Percentiles rank a stretch among this genome's conserved stretches.
Conservation (phyloP, 768 basidiomycete genomes). For the Steccherinum ochraceum region DNA sequence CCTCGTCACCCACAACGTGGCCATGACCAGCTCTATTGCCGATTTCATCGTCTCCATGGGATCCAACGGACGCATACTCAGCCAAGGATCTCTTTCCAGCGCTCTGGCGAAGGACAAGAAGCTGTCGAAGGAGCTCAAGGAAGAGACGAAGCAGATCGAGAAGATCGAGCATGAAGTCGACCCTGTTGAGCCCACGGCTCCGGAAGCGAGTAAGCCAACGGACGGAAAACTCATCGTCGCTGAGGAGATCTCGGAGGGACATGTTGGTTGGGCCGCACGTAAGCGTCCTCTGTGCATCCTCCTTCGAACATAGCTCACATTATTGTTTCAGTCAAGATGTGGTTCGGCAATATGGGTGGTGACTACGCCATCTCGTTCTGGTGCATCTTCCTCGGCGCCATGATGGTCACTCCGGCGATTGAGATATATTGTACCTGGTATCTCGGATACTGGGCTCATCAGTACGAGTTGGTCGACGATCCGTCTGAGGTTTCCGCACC, state of each 20-base stretch:
- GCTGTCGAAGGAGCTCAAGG: slow-evolving; percentile 20
- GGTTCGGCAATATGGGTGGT: slow-evolving; percentile 18
- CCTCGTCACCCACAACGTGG: slow-evolving; percentile 45
- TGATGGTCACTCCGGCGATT: slow-evolving; percentile 18
- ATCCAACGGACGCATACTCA: slow-evolving; percentile 41
- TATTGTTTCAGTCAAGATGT: background rate
- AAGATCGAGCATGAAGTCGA: slow-evolving; percentile 17
- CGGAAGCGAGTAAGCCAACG: slow-evolving; percentile 10
- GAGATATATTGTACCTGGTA: slow-evolving; percentile 31
- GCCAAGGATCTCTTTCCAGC: slow-evolving; percentile 42
- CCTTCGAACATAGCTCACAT: background rate
- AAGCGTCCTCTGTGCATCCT: slow-evolving; percentile 5
- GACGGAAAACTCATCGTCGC: slow-evolving; percentile 28
- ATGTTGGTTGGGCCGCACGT: slow-evolving; percentile 30
- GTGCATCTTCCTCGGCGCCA: slow-evolving; percentile 15
- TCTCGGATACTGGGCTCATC: slow-evolving; percentile 39
- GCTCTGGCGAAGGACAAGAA: slow-evolving; percentile 35
- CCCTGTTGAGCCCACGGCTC: slow-evolving; percentile 8
- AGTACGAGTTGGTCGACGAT: slow-evolving; percentile 28
- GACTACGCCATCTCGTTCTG: slow-evolving; percentile 25
- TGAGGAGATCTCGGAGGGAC: slow-evolving; percentile 32
- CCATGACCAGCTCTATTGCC: slow-evolving; percentile 44
- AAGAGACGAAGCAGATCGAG: slow-evolving; percentile 16
- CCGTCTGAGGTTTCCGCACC: slow-evolving; percentile 27
- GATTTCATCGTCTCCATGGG: slow-evolving; percentile 50